Conservation (phyloP, 2,329 filamentous ascomycete species). For the Clathrospora elynae region DNA sequence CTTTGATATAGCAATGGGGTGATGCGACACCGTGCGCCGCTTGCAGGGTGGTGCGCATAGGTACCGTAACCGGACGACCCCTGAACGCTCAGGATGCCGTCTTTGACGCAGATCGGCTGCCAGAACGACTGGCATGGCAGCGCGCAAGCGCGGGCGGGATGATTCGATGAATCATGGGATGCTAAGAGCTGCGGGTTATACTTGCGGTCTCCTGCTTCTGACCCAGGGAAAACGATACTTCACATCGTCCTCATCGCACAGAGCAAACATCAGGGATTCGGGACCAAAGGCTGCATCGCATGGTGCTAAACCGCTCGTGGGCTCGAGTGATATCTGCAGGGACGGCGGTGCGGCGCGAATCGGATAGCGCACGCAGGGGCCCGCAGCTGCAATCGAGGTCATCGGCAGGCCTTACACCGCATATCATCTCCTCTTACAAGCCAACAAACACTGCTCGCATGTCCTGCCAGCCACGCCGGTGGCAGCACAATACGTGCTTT, state of each 20-base stretch:
- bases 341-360: conserved; percentile 22
- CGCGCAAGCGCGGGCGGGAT: too few species aligned
- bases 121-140: too few species aligned
- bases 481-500: conserved; percentile 18
- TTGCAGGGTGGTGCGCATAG: too few species aligned
- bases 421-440: conserved; percentile 12
- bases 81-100: too few species aligned
- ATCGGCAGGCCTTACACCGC: conserved; percentile 16
- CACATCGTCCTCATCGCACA: too few species aligned
- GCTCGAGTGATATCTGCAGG: conserved; percentile 13
- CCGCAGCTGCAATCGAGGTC: conserved; percentile 18
- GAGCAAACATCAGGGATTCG: not conserved
- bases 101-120: too few species aligned
- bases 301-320: conserved; percentile 6
- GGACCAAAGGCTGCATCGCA: conserved; percentile 7
- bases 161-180: too few species aligned
- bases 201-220: not conserved
- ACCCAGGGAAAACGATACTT: conserved; percentile 1
- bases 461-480: conserved; percentile 13
- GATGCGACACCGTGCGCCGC: conserved; percentile 3
- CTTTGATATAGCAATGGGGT: conserved; percentile 11
- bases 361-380: conserved; percentile 14
- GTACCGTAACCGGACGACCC: too few species aligned
- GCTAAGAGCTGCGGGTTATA: too few species aligned
- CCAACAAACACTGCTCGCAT: conserved; percentile 13